Evolutionary conservation across 2,329 filamentous ascomycete genomes (phyloP).

Genomic region (Fusarium secorum): DNA sequence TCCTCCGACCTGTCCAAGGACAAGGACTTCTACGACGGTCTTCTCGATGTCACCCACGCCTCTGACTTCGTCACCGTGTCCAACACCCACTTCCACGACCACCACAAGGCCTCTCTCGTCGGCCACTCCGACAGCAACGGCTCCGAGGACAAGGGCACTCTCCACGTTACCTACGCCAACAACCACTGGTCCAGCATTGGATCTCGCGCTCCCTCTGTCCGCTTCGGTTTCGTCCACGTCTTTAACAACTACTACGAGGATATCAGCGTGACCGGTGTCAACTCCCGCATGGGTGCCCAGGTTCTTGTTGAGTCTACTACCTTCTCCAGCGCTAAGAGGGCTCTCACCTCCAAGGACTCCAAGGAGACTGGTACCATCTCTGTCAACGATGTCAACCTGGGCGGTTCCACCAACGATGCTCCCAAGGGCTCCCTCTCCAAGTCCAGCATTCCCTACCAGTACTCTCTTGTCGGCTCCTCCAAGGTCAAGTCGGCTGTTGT

Average conservation of each 20-base stretch:
- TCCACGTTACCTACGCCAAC: slow-evolving; percentile 71
- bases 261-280: slow-evolving; percentile 57
- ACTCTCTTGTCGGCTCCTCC: slow-evolving; percentile 54
- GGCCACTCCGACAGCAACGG: slow-evolving; percentile 67
- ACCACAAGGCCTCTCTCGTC: slow-evolving; percentile 66
- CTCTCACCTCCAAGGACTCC: slow-evolving; percentile 52
- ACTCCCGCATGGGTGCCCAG: slow-evolving; percentile 64
- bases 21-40: slow-evolving; percentile 76
- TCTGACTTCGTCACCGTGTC: slow-evolving; percentile 66
- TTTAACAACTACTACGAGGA: slow-evolving; percentile 62
- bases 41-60: slow-evolving; percentile 70
- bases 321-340: slow-evolving; percentile 53
- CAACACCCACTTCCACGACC: slow-evolving; percentile 46
- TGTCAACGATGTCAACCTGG: slow-evolving; percentile 53
- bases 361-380: slow-evolving; percentile 52
- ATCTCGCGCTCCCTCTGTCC: slow-evolving; percentile 68
- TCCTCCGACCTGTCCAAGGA: slow-evolving; percentile 65
- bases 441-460: slow-evolving; percentile 62
- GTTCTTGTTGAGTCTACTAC: slow-evolving; percentile 65
- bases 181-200: slow-evolving; percentile 72
- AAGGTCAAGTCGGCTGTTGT: slow-evolving; percentile 56
- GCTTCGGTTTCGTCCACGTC: slow-evolving; percentile 71
- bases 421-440: slow-evolving; percentile 58
- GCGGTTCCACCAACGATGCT: slow-evolving; percentile 51
- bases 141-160: slow-evolving; percentile 66